phyloP scores from a whole-genome alignment of 2,329 filamentous ascomycete genomes.

The Dactylellina drechsleri region DNA sequence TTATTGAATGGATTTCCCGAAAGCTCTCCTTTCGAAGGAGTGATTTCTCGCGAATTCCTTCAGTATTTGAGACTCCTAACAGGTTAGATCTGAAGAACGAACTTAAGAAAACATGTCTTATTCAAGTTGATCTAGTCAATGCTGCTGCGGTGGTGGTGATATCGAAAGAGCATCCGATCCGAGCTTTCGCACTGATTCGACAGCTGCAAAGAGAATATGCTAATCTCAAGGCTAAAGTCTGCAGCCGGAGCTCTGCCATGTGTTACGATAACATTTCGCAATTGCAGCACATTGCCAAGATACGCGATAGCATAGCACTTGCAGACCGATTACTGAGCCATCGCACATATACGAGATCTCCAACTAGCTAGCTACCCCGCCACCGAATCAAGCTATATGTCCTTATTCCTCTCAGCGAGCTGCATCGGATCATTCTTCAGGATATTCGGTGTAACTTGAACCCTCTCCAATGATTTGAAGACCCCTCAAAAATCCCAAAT shows the following conservation, averaged over 20 bases:
- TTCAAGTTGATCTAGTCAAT: background rate
- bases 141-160: background rate
- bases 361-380: slow-evolving; percentile 18
- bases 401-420: background rate
- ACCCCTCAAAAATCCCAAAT: background rate
- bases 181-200: too few relatives aligned
- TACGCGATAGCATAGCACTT: background rate
- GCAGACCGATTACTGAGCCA: slow-evolving; percentile 44
- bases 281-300: slow-evolving; percentile 6
- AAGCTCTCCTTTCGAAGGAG: slow-evolving; percentile 7
- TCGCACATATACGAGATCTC: slow-evolving; percentile 25
- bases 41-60: background rate
- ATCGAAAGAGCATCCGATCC: background rate
- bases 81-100: background rate
- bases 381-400: slow-evolving; percentile 5
- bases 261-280: background rate
- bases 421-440: slow-evolving; percentile 34
- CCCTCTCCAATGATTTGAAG: slow-evolving; percentile 7
- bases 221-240: background rate
- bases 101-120: background rate
- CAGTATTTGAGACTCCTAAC: background rate
- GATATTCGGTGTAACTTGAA: slow-evolving; percentile 12
- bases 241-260: background rate
- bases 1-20: too few relatives aligned
- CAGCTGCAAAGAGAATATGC: too few relatives aligned